Evolutionary conservation across 371 early-diverging fungal genomes (phyloP), one percentile per base, ranked within the genome.

Genomic region (Smittium culicis): DNA sequence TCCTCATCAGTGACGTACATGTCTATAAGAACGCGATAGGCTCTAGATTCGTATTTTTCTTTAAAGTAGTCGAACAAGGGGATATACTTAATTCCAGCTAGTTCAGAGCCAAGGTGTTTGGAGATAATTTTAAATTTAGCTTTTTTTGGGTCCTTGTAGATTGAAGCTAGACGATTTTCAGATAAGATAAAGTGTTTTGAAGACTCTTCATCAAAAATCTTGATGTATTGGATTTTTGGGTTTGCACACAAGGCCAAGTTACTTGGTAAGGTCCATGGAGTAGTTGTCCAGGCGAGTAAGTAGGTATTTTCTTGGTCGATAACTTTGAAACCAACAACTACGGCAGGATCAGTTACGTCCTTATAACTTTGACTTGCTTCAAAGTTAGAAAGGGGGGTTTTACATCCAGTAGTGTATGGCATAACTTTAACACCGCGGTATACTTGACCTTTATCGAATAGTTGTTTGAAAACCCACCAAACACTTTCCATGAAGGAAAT

Each of bases 241-340:
- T 99, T 85, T 58, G 99, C 94, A 75, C 90, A 89, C 1, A 99
- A 83, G 61, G 89, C 99, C 79, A 96, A 79, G 81, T 99, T 98
- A 73, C 91, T 88, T 33, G 99, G 99, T 65, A 99, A 79, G 24
- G 99, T 99, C 99, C 99, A 99, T 35, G 99, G 99, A 2, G 99
- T 99, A 58, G 99, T 99, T 29, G 99, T 99, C 99, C 99, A 99
- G 1, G 97, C 97, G 34, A 99, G 81, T 66, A 99, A 75, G 35
- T 85, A 77, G 27, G 90, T 88, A 0, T 82, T 71, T 25, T 92
- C 88, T 61, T 96, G 96, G 34, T 79, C 79, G 60, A 86, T 72
- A 62, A 93, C 83, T 64, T 99, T 97, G 85, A 99, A 97, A n/a
- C 93, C 84, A 34, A 99, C 86, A 54, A 95, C 91, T 60, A 96